Percentiles rank a stretch among this genome's conserved stretches.
Evolutionary conservation across 257 asterid species (phyloP).

Genomic region (Asclepias syriaca): DNA sequence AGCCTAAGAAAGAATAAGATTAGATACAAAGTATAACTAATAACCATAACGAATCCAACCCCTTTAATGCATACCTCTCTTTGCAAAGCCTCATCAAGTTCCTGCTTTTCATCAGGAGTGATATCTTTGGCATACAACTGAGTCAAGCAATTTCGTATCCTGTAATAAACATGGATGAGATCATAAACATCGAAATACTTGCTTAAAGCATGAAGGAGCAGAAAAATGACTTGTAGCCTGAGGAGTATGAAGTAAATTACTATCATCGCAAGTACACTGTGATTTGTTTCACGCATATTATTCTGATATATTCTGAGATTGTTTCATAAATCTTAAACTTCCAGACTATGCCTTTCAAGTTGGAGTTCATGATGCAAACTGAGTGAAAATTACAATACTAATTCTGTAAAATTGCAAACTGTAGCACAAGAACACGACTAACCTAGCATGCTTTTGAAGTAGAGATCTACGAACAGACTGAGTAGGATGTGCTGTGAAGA

Average conservation of each 20-base stretch:
- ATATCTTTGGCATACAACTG: conserved; percentile 78
- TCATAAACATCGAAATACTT: not conserved
- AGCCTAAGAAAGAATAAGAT: not conserved
- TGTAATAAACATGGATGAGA: conserved; percentile 15
- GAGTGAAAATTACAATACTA: not conserved
- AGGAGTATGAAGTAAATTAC: not conserved
- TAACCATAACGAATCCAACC: not conserved
- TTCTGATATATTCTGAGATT: not conserved
- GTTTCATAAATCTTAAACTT: not conserved
- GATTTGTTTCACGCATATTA: not conserved
- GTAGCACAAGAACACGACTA: conserved; percentile 13
- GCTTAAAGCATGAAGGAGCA: not conserved
- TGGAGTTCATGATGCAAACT: not conserved
- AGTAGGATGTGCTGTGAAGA: conserved; percentile 89
- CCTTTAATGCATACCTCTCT: conserved; percentile 60
- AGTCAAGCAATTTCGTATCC: conserved; percentile 81
- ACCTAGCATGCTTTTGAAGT: conserved; percentile 97
- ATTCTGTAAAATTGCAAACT: not conserved
- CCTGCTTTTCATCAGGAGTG: conserved; percentile 90
- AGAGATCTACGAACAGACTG: conserved; percentile 93
- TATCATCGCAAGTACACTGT: not conserved
- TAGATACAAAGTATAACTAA: not conserved
- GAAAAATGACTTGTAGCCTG: not conserved
- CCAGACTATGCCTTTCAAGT: too few species aligned
- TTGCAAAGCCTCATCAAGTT: conserved; percentile 92